phyloP scores from a whole-genome alignment of 192 early-diverging fungal species.

The Geranomyces michiganensis region DNA sequence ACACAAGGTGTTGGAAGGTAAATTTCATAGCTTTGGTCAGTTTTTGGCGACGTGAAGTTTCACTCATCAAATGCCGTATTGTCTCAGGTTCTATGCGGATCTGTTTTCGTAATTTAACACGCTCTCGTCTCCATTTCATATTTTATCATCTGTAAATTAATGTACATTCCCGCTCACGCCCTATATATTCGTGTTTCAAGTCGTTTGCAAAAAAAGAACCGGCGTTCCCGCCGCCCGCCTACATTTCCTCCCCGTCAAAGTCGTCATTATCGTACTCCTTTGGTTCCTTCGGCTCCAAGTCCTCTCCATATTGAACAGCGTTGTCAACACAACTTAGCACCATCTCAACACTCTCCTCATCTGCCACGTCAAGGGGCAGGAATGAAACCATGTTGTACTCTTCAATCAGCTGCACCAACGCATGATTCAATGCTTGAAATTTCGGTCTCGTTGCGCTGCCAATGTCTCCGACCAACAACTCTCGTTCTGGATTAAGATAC shows the following conservation, averaged over 20 bases:
- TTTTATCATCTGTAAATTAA: too few relatives aligned
- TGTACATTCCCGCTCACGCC: too few relatives aligned
- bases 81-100: conserved; percentile 44
- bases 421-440: conserved; percentile 85
- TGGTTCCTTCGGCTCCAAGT: conserved; percentile 91
- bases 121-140: too few relatives aligned
- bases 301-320: conserved; percentile 97
- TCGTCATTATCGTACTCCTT: conserved; percentile 36
- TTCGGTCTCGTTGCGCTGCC: conserved; percentile 70
- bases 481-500: conserved; percentile 90
- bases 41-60: background rate
- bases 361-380: conserved; percentile 88
- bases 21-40: background rate
- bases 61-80: background rate
- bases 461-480: conserved; percentile 82
- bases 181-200: too few relatives aligned
- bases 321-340: conserved; percentile 90
- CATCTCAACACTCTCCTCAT: conserved; percentile 90
- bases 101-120: conserved; percentile 29
- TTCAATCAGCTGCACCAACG: conserved; percentile 89
- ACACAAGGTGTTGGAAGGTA: conserved; percentile 35
- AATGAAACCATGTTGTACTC: conserved; percentile 98
- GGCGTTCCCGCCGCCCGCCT: too few relatives aligned
- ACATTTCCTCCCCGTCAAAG: background rate
- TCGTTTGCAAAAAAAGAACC: too few relatives aligned